These are phyloP conservation scores for Cavenderia fasciculata DNA, from an alignment of 78 protist species.

Conservation along the genomic window DNA sequence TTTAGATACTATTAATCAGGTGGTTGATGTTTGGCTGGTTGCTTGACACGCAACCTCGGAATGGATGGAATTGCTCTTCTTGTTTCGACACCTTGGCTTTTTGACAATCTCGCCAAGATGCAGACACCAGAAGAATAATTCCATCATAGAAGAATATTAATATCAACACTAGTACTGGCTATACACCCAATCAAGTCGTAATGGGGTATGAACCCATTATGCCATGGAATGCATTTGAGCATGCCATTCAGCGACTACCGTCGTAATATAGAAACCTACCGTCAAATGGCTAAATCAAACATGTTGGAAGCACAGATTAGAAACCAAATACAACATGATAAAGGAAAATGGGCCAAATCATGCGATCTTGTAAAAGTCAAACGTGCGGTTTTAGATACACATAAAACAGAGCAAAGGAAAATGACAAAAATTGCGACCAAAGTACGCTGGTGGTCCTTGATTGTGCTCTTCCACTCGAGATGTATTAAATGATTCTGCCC, in stretches of 20 bases:
- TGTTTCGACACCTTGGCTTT: too few relatives aligned
- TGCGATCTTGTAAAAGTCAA: constrained; percentile 15
- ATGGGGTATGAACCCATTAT: background rate
- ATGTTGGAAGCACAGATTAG: constrained; percentile 3
- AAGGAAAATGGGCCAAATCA: background rate
- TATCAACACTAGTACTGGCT: background rate
- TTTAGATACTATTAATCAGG: too few relatives aligned
- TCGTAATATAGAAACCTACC: background rate
- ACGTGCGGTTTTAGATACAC: background rate
- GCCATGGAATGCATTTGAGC: background rate
- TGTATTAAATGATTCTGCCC: too few relatives aligned
- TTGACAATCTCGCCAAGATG: too few relatives aligned
- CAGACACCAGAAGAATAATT: too few relatives aligned
- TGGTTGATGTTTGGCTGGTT: too few relatives aligned
- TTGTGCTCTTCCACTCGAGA: too few relatives aligned
- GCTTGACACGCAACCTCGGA: too few relatives aligned
- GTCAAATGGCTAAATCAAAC: background rate
- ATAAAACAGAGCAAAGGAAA: background rate
- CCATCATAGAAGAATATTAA: background rate
- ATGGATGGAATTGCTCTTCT: too few relatives aligned
- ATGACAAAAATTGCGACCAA: background rate
- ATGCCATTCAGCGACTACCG: background rate
- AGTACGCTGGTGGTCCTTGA: background rate
- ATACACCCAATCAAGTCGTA: background rate
- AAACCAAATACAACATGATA: background rate